phyloP scores from a whole-genome alignment of 805 yeast species.

The Nakazawaea peltata region DNA sequence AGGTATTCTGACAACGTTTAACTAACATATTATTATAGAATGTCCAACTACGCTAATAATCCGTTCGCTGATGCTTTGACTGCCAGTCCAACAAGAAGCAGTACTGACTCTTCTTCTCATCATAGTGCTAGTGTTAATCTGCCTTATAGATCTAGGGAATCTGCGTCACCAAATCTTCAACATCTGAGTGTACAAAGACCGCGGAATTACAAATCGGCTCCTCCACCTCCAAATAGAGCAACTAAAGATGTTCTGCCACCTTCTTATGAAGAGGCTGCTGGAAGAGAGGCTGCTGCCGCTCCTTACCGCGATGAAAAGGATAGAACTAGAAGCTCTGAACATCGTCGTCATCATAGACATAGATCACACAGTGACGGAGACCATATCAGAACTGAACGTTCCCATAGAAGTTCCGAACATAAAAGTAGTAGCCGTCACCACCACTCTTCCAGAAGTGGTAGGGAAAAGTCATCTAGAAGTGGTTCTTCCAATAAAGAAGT shows the following conservation, averaged over 20 bases:
- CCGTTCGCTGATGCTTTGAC: conserved; percentile 45
- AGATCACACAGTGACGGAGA: conserved; percentile 14
- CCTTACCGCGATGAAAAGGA: conserved; percentile 52
- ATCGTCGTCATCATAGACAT: conserved; percentile 11
- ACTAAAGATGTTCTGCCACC: conserved; percentile 41
- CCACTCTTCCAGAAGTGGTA: conserved; percentile 5
- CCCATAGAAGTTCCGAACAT: conserved; percentile 14
- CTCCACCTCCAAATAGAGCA: conserved; percentile 10
- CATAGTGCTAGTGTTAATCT: neutral
- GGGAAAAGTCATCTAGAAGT: conserved; percentile 18
- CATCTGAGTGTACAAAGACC: conserved; percentile 13
- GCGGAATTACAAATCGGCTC: conserved; percentile 13
- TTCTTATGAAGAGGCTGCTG: conserved; percentile 63
- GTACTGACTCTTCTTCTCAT: conserved; percentile 10
- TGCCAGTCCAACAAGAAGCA: conserved; percentile 27
- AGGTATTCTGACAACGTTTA: no score
- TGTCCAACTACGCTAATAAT: conserved; percentile 31
- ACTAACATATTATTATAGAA: no score
- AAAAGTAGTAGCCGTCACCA: conserved; percentile 15
- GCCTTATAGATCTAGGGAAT: conserved; percentile 21
- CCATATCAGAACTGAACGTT: conserved; percentile 2
- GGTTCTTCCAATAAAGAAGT: conserved; percentile 22
- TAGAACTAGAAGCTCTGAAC: conserved; percentile 15
- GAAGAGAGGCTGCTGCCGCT: conserved; percentile 28
- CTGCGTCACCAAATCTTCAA: conserved; percentile 29